Evolutionary conservation across 441 rosid species (phyloP).

Genomic region (Mallotus japonicus): DNA sequence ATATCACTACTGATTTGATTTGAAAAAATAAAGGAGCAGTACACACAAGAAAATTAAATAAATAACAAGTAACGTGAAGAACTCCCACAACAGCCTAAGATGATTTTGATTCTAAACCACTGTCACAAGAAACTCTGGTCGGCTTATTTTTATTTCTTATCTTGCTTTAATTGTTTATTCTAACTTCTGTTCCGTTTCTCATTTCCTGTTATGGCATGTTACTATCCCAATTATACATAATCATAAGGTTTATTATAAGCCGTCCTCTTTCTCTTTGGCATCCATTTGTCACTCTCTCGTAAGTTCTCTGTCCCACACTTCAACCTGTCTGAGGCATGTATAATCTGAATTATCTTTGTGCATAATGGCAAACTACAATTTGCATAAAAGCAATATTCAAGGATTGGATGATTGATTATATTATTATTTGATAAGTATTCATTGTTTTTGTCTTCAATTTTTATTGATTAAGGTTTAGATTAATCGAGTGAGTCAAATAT

Average conservation of each 20-base stretch:
- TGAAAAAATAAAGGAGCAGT: background rate
- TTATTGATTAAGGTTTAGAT: background rate
- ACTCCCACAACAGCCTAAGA: constrained; percentile 35
- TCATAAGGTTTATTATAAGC: constrained; percentile 19
- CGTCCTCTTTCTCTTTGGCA: constrained; percentile 26
- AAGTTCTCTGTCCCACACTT: constrained; percentile 24
- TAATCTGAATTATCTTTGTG: background rate
- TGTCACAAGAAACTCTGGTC: constrained; percentile 55
- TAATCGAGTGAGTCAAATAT: constrained; percentile 29
- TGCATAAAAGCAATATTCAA: constrained; percentile 19
- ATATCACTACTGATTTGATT: background rate
- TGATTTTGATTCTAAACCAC: constrained; percentile 29
- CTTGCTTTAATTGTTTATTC: background rate
- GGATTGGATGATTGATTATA: constrained; percentile 14
- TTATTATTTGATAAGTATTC: constrained; percentile 9
- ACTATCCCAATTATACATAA: constrained; percentile 24
- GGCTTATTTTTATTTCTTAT: constrained; percentile 26
- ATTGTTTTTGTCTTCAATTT: background rate
- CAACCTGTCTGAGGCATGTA: background rate
- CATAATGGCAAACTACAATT: constrained; percentile 24
- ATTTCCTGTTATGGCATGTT: constrained; percentile 31
- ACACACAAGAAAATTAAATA: background rate
- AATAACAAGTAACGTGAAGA: constrained; percentile 43
- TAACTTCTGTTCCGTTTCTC: background rate
- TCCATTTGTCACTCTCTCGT: constrained; percentile 34